These are phyloP conservation scores for Marasmius tenuissimus DNA, from an alignment of 1,284 basidiomycete species.

Conservation along the genomic window DNA sequence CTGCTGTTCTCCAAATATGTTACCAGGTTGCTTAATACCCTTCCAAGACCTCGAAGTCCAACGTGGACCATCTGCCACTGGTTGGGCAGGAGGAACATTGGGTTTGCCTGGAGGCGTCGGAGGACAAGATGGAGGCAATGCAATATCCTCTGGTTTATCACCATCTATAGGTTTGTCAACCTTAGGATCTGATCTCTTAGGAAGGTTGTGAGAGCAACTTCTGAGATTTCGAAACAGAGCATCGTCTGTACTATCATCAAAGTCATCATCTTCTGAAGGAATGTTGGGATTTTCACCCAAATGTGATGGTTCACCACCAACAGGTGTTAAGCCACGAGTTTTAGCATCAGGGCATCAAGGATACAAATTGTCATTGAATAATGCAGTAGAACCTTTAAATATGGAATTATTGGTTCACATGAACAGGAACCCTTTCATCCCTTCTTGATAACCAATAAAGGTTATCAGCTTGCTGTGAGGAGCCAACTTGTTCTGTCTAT, in stretches of 20 bases:
- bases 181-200: no score
- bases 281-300: not conserved
- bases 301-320: not conserved
- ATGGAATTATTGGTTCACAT: not conserved
- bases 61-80: not conserved
- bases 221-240: not conserved
- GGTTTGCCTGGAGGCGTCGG: no score
- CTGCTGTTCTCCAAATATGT: not conserved
- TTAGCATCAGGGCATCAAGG: not conserved
- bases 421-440: not conserved
- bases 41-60: not conserved
- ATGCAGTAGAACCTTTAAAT: not conserved
- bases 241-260: not conserved
- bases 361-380: not conserved
- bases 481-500: not conserved
- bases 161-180: no score
- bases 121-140: no score
- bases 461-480: not conserved
- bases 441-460: not conserved
- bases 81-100: not conserved
- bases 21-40: not conserved
- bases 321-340: not conserved
- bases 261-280: not conserved
- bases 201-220: no score
- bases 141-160: no score